Evolutionary conservation across 768 basidiomycete species (phyloP).

Genomic region (Tulasnella sp.): DNA sequence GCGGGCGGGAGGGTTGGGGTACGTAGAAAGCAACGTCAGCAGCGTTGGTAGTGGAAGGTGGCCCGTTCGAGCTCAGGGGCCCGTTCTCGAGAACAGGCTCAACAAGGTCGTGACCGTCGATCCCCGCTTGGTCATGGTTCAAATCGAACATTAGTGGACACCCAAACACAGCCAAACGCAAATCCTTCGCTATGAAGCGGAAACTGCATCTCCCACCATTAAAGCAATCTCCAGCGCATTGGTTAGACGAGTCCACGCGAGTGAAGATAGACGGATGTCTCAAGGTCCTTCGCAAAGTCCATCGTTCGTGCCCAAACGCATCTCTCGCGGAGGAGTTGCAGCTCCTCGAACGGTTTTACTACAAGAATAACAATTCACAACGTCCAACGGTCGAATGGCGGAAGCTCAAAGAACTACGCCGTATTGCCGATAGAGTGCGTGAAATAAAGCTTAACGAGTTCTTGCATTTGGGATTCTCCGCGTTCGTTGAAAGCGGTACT

Average conservation of each 20-base stretch:
- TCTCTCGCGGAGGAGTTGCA: conserved; percentile 41
- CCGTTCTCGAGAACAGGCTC: background rate
- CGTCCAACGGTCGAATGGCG: conserved; percentile 3
- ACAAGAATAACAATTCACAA: conserved; percentile 13
- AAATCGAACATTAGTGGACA: background rate
- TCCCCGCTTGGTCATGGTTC: background rate
- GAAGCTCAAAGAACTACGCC: conserved; percentile 3
- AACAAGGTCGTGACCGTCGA: conserved; percentile 6
- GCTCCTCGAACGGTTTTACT: conserved; percentile 25
- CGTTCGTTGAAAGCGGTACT: background rate
- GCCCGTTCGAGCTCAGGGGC: conserved; percentile 32
- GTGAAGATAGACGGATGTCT: conserved; percentile 25
- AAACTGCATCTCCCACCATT: background rate
- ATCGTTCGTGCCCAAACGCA: no score
- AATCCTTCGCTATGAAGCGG: conserved; percentile 23
- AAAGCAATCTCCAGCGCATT: background rate
- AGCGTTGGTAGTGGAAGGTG: conserved; percentile 24
- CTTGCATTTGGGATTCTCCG: background rate
- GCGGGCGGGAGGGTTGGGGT: no score
- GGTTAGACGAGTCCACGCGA: conserved; percentile 22
- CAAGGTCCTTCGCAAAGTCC: conserved; percentile 24
- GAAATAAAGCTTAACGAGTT: background rate
- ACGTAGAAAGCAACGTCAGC: background rate
- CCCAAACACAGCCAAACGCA: conserved; percentile 27
- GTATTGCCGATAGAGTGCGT: background rate